These are phyloP conservation scores for Metschnikowia vanudenii DNA, from an alignment of 805 yeast genomes.

Conservation along the genomic window DNA sequence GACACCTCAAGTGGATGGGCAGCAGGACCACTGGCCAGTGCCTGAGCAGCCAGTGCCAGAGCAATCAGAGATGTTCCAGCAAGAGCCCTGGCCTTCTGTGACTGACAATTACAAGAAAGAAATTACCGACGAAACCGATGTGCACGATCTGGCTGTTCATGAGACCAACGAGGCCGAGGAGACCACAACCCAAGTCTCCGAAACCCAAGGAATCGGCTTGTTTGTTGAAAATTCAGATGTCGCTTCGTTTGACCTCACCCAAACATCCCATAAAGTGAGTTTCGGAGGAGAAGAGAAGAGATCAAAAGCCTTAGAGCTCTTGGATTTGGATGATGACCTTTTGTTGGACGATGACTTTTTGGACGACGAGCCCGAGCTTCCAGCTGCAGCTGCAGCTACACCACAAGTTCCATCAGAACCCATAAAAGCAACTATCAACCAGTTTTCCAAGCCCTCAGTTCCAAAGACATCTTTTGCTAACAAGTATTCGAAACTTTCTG, in stretches of 20 bases:
- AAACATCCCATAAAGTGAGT: neutral
- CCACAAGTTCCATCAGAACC: neutral
- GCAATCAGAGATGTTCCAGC: neutral
- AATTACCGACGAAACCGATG: too few species aligned
- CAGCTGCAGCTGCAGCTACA: neutral
- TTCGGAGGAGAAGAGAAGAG: constrained; percentile 1
- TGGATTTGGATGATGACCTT: constrained; percentile 33
- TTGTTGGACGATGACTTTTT: constrained; percentile 38
- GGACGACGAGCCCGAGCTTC: constrained; percentile 24
- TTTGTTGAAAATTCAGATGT: constrained; percentile 4
- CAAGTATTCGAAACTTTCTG: constrained; percentile 8
- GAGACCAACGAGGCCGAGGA: neutral
- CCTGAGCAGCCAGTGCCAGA: neutral
- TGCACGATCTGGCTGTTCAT: too few species aligned
- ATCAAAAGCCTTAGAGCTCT: constrained; percentile 15
- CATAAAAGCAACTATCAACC: neutral
- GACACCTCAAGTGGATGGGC: neutral
- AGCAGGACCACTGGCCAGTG: neutral
- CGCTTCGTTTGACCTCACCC: constrained; percentile 3
- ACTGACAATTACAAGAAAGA: neutral
- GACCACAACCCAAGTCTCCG: neutral
- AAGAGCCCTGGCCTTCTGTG: constrained; percentile 6
- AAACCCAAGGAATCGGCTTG: neutral
- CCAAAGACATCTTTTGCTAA: constrained; percentile 4
- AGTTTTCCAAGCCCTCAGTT: constrained; percentile 4